Base-by-base conservation (phyloP, 1,284 basidiomycete species). In the Coniferiporia sulphurascens region DNA sequence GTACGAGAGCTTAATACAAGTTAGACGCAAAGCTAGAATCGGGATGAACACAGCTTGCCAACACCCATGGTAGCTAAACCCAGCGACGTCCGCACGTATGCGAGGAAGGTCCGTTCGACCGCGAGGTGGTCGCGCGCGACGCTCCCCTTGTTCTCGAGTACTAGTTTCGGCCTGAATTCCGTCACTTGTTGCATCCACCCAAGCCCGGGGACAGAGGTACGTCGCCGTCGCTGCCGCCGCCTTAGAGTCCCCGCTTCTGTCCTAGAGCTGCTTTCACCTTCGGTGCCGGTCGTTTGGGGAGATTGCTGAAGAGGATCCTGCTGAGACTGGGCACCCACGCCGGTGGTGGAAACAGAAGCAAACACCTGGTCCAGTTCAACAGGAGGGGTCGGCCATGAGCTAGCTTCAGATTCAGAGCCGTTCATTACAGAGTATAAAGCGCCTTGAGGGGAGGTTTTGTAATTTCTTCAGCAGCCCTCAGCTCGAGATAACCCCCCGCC, bases 91-190 rank as follows among this genome's bases (percentile, higher is more conserved):
- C 79, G 69, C n/a, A 80, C 71, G 66, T 80, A 81, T 15, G 79
- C 76, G 36, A 81, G 65, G 62, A 76, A 82, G 0, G 79, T 82
- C 2, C 79, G 69, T 60, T 82, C 79, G 15, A 71, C 75, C 0
- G 79, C 78, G 4, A 81, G 68, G 66, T 82, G 79, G 65, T 81
- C 79, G 19, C 79, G 68, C 4, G 79, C 79, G 1, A 77, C 74
- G 56, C 73, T 77, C 8, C 78, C 77, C 17, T 70, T 70, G 62
- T 79, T 80, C 61, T 77, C 71, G 0, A 78, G 68, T 7, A 72
- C 62, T n/a, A 75, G 62, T 1, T 64, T 46, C 13, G 71, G 71
- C 10, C 60, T 60, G 22, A 71, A 52, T n/a, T n/a, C 32, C 19
- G 43, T 5, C 4, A 45, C 34, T 19, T 43, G 50, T 27, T n/a